phyloP scores from a whole-genome alignment of 2,329 filamentous ascomycete genomes.

The Myrmaecium sp. region DNA sequence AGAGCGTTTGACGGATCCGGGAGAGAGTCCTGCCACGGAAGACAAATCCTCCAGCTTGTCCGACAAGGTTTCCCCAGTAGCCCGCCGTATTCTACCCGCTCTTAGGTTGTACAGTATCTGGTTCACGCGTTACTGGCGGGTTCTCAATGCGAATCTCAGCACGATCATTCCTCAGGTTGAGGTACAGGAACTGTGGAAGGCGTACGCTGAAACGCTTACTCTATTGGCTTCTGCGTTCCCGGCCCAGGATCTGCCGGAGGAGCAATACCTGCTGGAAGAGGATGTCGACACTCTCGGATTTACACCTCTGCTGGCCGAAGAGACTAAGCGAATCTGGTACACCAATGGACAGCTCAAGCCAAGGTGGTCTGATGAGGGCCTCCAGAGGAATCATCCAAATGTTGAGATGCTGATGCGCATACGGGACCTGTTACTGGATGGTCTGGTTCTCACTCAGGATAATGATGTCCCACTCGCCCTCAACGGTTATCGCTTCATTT shows the following conservation, averaged over 20 bases:
- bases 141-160: conserved; percentile 36
- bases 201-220: conserved; percentile 46
- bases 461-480: conserved; percentile 32
- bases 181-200: conserved; percentile 46
- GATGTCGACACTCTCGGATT: conserved; percentile 52
- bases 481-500: conserved; percentile 33
- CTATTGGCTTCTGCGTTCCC: conserved; percentile 42
- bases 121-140: conserved; percentile 39
- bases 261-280: conserved; percentile 50
- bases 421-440: conserved; percentile 45
- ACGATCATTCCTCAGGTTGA: conserved; percentile 39
- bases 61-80: conserved; percentile 39
- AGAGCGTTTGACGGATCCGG: conserved; percentile 32
- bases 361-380: conserved; percentile 31
- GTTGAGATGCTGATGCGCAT: conserved; percentile 52
- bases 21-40: conserved; percentile 25
- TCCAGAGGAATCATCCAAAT: conserved; percentile 38
- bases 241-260: conserved; percentile 34
- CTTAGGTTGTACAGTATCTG: conserved; percentile 53
- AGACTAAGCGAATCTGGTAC: conserved; percentile 36
- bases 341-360: conserved; percentile 31
- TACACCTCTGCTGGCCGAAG: conserved; percentile 36
- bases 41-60: conserved; percentile 19
- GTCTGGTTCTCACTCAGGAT: conserved; percentile 38
- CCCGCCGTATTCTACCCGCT: conserved; percentile 44